Percentiles rank a stretch among this genome's conserved stretches.
These are phyloP conservation scores for Meyerozyma sp. DNA, from an alignment of 1,139 yeast genomes.

Conservation along the genomic window DNA sequence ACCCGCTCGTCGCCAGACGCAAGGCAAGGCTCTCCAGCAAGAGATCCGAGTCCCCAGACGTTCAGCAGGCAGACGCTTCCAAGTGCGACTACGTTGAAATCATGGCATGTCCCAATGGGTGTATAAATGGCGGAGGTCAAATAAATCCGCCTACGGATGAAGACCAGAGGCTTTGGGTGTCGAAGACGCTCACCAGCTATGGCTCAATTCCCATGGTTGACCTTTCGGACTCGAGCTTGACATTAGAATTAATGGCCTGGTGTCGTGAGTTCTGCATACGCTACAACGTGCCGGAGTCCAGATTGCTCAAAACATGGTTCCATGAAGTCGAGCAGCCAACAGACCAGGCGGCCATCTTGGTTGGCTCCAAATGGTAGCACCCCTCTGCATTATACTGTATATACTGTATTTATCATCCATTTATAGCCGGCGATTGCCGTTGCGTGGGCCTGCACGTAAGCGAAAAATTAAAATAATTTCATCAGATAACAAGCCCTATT, in stretches of 20 bases:
- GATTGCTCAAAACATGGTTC: conserved; percentile 45
- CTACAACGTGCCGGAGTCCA: conserved; percentile 23
- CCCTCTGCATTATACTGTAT: background rate
- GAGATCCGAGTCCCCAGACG: conserved; percentile 4
- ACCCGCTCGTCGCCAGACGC: conserved; percentile 40
- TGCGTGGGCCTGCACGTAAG: background rate
- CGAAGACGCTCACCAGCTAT: conserved; percentile 25
- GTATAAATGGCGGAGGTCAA: conserved; percentile 97
- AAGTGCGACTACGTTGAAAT: conserved; percentile 83
- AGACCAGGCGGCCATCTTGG: conserved; percentile 39
- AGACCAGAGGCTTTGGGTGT: conserved; percentile 39
- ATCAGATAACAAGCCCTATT: background rate
- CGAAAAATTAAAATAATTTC: background rate
- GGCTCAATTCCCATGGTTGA: conserved; percentile 19
- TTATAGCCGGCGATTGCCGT: background rate
- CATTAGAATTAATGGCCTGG: conserved; percentile 18
- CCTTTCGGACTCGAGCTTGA: conserved; percentile 11
- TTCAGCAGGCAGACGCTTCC: conserved; percentile 51
- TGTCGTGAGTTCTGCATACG: conserved; percentile 26
- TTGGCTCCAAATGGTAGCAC: conserved; percentile 41
- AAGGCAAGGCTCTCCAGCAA: conserved; percentile 26
- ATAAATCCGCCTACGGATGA: conserved; percentile 44
- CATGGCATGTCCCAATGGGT: conserved; percentile 98
- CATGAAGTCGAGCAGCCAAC: conserved; percentile 47
- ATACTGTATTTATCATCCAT: background rate